A percentile compares a stretch with the other conserved stretches of the same genome.
These are phyloP conservation scores for Pythium chondricola DNA, from an alignment of 352 stramenopile genomes.

Conservation along the genomic window DNA sequence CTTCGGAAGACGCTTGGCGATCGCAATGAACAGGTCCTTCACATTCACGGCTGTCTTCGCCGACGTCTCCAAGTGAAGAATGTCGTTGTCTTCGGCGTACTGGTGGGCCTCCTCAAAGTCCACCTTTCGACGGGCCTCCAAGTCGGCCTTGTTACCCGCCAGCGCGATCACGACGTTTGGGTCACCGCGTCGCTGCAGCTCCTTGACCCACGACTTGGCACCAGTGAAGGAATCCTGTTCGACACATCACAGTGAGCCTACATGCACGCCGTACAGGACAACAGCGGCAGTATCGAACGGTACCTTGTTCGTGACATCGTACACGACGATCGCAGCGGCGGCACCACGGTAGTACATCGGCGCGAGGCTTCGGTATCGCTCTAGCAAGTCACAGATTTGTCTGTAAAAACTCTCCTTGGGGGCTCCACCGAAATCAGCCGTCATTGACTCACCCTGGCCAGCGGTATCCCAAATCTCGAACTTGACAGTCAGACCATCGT, in stretches of 20 bases:
- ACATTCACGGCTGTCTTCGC: slow-evolving; percentile 99
- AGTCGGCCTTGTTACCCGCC: slow-evolving; percentile 98
- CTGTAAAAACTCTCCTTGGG: no score
- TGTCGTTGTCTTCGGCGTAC: slow-evolving; percentile 98
- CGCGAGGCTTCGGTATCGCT: slow-evolving; percentile 94
- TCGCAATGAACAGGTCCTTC: slow-evolving; percentile 98
- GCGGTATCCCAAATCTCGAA: slow-evolving; percentile 99
- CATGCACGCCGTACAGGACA: no score
- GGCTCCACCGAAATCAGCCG: no score
- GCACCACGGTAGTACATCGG: slow-evolving; percentile 98
- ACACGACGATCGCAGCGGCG: slow-evolving; percentile 95
- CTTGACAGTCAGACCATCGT: slow-evolving; percentile 97
- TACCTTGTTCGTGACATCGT: slow-evolving; percentile 96
- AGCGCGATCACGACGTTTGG: slow-evolving; percentile 96
- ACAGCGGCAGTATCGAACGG: no score
- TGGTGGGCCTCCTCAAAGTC: slow-evolving; percentile 95
- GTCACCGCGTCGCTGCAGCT: slow-evolving; percentile 98
- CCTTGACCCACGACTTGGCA: slow-evolving; percentile 99
- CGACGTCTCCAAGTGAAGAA: slow-evolving; percentile 99
- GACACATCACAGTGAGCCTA: background rate
- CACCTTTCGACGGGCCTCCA: slow-evolving; percentile 96
- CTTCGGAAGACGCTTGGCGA: slow-evolving; percentile 86
- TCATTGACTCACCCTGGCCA: slow-evolving; percentile 88
- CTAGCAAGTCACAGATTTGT: slow-evolving; percentile 44
- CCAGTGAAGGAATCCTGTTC: slow-evolving; percentile 93